A percentile compares a stretch with the other conserved stretches of the same genome.
Evolutionary conservation across 108 stramenopile species (phyloP).

Genomic region (Pseudonitzschia delicatissima): DNA sequence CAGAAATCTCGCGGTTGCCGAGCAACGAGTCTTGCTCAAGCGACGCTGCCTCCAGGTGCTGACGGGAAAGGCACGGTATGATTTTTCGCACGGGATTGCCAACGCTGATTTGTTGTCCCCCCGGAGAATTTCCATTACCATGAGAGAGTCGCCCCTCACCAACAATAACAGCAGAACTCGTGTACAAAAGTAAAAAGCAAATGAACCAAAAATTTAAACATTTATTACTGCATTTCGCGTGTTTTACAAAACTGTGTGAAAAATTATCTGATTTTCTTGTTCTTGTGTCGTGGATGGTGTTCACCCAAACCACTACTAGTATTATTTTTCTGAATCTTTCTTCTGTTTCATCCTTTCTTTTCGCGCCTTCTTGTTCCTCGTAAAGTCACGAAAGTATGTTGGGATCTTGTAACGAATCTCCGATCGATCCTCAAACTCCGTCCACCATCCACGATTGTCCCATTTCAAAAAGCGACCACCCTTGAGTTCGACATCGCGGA

Average conservation of each 20-base stretch:
- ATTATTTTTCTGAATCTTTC: neutral
- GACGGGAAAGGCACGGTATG: conserved; percentile 61
- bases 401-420: conserved; percentile 13
- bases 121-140: conserved; percentile 55
- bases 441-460: conserved; percentile 10
- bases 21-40: conserved; percentile 32
- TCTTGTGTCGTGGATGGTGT: no score
- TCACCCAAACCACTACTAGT: no score
- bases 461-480: conserved; percentile 13
- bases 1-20: neutral
- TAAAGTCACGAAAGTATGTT: conserved; percentile 4
- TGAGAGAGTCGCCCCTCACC: conserved; percentile 59
- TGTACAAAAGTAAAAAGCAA: no score
- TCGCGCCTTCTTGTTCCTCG: neutral
- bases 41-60: conserved; percentile 49
- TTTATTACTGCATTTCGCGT: no score
- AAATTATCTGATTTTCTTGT: no score
- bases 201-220: no score
- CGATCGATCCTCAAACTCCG: conserved; percentile 2
- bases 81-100: conserved; percentile 63
- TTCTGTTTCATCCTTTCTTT: neutral
- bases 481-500: conserved; percentile 6
- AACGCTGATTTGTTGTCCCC: conserved; percentile 51
- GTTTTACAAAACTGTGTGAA: no score
- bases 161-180: no score